Evolutionary conservation across 169 alveolate genomes (phyloP).

Genomic region (Plasmodium inui): DNA sequence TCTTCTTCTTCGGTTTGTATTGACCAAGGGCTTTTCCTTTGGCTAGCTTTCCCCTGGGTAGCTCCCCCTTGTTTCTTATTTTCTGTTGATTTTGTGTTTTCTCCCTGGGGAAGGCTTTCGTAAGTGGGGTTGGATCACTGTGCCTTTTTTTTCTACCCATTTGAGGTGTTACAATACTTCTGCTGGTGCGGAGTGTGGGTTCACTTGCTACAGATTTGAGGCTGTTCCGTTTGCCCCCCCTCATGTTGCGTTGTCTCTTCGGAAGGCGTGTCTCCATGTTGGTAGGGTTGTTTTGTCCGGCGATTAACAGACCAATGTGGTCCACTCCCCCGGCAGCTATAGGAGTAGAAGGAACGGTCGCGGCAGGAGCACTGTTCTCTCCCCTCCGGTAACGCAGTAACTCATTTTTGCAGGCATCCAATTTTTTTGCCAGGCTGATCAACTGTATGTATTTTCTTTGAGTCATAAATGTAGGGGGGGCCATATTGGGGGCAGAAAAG

Average conservation of each 20-base stretch:
- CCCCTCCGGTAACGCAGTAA: neutral
- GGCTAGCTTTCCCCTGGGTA: neutral
- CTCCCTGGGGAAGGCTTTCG: neutral
- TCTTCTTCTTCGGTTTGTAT: neutral
- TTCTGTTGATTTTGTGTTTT: neutral
- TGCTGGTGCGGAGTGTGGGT: neutral
- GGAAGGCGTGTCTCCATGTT: neutral
- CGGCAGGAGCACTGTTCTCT: neutral
- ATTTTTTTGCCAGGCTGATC: constrained; percentile 14
- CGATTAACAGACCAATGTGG: neutral
- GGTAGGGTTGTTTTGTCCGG: neutral
- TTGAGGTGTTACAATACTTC: neutral
- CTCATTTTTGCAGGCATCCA: constrained; percentile 21
- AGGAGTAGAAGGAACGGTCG: too few species aligned
- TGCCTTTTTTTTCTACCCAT: neutral
- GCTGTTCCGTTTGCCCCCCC: neutral
- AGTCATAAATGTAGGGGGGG: neutral
- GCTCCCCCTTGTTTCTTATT: too few species aligned
- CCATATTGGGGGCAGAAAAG: neutral
- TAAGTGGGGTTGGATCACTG: neutral
- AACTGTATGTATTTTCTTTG: constrained; percentile 18
- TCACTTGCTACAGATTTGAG: neutral
- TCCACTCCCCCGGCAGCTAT: neutral
- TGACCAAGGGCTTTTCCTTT: neutral
- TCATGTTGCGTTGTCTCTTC: neutral